phyloP scores from a whole-genome alignment of 75 land plant species.

The Cunninghamia lanceolata region DNA sequence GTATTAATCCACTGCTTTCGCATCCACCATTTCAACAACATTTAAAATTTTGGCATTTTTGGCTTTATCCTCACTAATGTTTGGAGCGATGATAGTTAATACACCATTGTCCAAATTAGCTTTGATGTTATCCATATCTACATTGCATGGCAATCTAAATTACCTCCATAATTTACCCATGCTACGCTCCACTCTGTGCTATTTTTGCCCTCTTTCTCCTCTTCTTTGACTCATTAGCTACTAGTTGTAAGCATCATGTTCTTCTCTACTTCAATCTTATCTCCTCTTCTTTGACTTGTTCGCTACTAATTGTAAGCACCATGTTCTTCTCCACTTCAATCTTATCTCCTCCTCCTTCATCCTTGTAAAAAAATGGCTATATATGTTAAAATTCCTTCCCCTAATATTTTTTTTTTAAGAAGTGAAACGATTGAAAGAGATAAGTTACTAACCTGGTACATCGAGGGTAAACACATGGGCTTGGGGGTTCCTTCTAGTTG shows the following conservation, averaged over 20 bases:
- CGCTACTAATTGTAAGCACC: too few relatives aligned
- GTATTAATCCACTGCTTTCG: too few relatives aligned
- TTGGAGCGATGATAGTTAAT: slow-evolving; percentile 21
- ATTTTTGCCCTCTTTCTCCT: slow-evolving; percentile 16
- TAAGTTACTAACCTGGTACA: slow-evolving; percentile 33
- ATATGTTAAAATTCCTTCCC: too few relatives aligned
- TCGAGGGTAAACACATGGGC: slow-evolving; percentile 47
- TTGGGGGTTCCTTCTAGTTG: slow-evolving; percentile 52
- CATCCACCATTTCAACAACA: background rate
- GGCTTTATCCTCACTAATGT: background rate
- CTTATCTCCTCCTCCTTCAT: slow-evolving; percentile 28
- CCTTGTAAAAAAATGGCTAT: background rate
- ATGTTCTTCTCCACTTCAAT: too few relatives aligned
- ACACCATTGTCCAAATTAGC: slow-evolving; percentile 22
- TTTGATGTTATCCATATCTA: slow-evolving; percentile 16
- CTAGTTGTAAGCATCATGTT: slow-evolving; percentile 9
- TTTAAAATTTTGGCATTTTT: background rate
- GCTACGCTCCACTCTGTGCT: slow-evolving; percentile 26
- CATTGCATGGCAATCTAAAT: slow-evolving; percentile 18
- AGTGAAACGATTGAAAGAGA: background rate
- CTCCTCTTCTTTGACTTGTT: too few relatives aligned
- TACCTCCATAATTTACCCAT: slow-evolving; percentile 14
- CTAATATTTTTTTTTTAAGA: background rate
- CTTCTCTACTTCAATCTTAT: slow-evolving; percentile 22
- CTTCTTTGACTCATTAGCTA: slow-evolving; percentile 16